Evolutionary conservation across 306 rosid species (phyloP).

Genomic region (Crataegus laevigata): DNA sequence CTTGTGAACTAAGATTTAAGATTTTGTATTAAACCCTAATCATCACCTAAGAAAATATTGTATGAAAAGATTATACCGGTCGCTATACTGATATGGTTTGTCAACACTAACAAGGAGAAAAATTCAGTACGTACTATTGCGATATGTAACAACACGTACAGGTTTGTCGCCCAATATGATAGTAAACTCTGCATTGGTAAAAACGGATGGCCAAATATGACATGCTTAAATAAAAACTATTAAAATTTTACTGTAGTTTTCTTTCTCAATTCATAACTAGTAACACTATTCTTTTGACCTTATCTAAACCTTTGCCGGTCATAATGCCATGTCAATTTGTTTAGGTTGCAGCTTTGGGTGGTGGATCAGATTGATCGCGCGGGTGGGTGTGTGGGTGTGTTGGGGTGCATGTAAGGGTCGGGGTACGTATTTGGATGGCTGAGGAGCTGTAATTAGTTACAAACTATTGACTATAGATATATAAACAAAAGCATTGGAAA

Average conservation of each 20-base stretch:
- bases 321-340: neutral
- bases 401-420: neutral
- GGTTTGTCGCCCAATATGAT: neutral
- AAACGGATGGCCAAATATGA: neutral
- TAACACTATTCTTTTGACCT: neutral
- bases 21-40: neutral
- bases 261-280: too few relatives aligned
- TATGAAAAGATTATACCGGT: too few relatives aligned
- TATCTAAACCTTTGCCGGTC: neutral
- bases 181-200: too few relatives aligned
- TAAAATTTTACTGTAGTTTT: too few relatives aligned
- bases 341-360: slow-evolving; percentile 30
- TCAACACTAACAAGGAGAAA: neutral
- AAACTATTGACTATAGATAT: neutral
- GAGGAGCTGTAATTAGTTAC: slow-evolving; percentile 38
- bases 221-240: too few relatives aligned
- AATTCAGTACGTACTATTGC: neutral
- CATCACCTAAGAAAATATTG: neutral
- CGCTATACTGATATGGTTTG: neutral
- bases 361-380: neutral
- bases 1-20: neutral
- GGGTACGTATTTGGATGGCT: slow-evolving; percentile 13
- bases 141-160: neutral
- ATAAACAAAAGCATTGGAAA: too few relatives aligned
- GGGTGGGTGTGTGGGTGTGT: neutral